phyloP scores from a whole-genome alignment of 495 filamentous ascomycete species.

The Cryomyces minteri region DNA sequence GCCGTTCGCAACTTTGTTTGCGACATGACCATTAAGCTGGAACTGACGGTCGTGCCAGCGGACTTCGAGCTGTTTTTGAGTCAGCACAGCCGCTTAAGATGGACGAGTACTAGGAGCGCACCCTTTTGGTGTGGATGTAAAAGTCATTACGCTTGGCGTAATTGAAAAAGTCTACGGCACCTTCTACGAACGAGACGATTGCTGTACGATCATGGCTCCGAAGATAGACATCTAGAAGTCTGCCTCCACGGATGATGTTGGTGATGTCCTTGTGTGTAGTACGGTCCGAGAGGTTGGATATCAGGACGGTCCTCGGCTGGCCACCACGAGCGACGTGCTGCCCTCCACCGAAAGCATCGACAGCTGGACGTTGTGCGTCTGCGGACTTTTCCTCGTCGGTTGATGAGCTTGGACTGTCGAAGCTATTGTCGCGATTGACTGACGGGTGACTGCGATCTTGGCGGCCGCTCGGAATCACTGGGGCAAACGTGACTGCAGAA shows the following conservation, averaged over 20 bases:
- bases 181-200: slow-evolving; percentile 52
- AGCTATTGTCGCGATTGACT: too few relatives aligned
- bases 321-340: too few relatives aligned
- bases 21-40: slow-evolving; percentile 43
- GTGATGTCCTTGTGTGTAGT: slow-evolving; percentile 49
- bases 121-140: slow-evolving; percentile 49
- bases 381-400: too few relatives aligned
- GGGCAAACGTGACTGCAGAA: too few relatives aligned
- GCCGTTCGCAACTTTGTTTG: slow-evolving; percentile 46
- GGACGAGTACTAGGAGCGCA: slow-evolving; percentile 12
- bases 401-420: too few relatives aligned
- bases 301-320: slow-evolving; percentile 40
- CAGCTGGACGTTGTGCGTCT: too few relatives aligned
- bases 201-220: slow-evolving; percentile 38
- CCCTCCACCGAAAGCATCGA: too few relatives aligned
- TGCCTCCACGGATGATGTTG: slow-evolving; percentile 46
- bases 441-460: too few relatives aligned
- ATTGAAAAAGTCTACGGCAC: slow-evolving; percentile 39
- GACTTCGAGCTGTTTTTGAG: slow-evolving; percentile 36
- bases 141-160: slow-evolving; percentile 47
- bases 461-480: too few relatives aligned
- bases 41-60: slow-evolving; percentile 62
- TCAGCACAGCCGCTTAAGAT: not conserved
- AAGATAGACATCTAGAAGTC: slow-evolving; percentile 50
- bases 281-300: slow-evolving; percentile 43